These are phyloP conservation scores for Coemansia sp. DNA, from an alignment of 192 early-diverging fungal species.

Conservation along the genomic window DNA sequence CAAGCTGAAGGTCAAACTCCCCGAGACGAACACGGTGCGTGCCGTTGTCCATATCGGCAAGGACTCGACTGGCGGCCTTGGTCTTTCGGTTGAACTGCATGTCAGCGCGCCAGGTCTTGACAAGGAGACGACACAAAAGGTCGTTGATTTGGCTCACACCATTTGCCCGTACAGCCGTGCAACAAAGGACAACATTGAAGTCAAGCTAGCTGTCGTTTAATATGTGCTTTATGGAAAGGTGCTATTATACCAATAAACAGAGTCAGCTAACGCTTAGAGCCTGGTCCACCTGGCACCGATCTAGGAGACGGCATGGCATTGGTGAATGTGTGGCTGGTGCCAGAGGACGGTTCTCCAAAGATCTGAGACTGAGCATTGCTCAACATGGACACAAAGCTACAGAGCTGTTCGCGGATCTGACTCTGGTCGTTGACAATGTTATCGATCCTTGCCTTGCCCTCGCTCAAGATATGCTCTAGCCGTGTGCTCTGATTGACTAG, in stretches of 20 bases:
- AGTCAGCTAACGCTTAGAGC: not conserved
- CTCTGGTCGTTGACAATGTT: constrained; percentile 30
- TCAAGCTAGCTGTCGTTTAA: constrained; percentile 57
- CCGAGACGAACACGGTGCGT: constrained; percentile 52
- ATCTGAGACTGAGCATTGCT: constrained; percentile 44
- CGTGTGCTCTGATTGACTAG: constrained; percentile 51
- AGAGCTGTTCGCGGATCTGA: constrained; percentile 36
- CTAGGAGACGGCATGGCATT: not conserved
- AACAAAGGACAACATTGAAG: constrained; percentile 56
- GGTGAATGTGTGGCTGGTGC: not conserved
- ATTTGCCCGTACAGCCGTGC: constrained; percentile 65
- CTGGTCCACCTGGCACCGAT: not conserved
- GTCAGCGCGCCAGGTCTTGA: constrained; percentile 56
- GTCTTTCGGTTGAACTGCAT: constrained; percentile 58
- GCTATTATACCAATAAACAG: not conserved
- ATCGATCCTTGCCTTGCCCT: constrained; percentile 39
- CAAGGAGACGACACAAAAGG: constrained; percentile 50
- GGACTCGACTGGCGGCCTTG: constrained; percentile 57
- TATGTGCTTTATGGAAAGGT: not conserved
- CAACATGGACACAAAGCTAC: constrained; percentile 46
- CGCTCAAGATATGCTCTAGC: constrained; percentile 35
- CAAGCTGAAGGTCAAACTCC: constrained; percentile 53
- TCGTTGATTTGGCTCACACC: constrained; percentile 54
- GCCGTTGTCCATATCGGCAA: constrained; percentile 58
- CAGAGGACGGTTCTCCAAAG: constrained; percentile 18